Conservation (phyloP, 2,329 filamentous ascomycete genomes). For the Tolypocladium ovalisporum region DNA sequence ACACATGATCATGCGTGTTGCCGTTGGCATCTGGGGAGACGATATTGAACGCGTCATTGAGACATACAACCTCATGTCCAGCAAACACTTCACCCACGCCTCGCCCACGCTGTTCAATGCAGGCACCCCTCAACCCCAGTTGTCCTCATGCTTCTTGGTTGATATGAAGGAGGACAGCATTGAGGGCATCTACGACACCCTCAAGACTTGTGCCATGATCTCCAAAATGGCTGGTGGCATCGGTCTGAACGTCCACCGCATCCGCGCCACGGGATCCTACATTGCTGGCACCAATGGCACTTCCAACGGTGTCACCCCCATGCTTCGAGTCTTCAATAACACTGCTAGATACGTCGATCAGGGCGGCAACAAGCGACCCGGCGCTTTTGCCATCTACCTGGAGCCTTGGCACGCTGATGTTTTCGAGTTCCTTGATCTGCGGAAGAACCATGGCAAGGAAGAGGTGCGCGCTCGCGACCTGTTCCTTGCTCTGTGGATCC, state of each 20-base stretch:
- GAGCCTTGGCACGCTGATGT: slow-evolving; percentile 99
- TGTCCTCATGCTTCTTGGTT: slow-evolving; percentile 97
- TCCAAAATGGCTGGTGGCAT: slow-evolving; percentile 99
- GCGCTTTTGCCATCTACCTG: slow-evolving; percentile 96
- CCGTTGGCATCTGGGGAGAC: slow-evolving; percentile 92
- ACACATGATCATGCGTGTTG: slow-evolving; percentile 99
- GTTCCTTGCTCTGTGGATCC: slow-evolving; percentile 97
- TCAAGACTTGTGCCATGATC: slow-evolving; percentile 99
- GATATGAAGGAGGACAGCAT: slow-evolving; percentile 99
- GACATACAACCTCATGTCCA: slow-evolving; percentile 98
- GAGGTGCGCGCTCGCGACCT: slow-evolving; percentile 93
- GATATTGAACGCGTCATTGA: slow-evolving; percentile 90
- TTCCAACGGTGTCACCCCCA: slow-evolving; percentile 92
- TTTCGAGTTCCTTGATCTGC: slow-evolving; percentile 92
- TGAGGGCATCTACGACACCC: slow-evolving; percentile 96
- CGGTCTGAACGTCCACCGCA: slow-evolving; percentile 90
- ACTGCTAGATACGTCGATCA: slow-evolving; percentile 98
- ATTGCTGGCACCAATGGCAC: slow-evolving; percentile 97
- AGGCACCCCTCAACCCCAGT: slow-evolving; percentile 84
- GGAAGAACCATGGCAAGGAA: slow-evolving; percentile 99
- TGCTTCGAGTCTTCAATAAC: slow-evolving; percentile 99
- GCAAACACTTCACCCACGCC: slow-evolving; percentile 96
- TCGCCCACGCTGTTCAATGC: slow-evolving; percentile 98
- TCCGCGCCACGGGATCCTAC: slow-evolving; percentile 94
- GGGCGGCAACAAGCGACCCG: slow-evolving; percentile 97